These are phyloP conservation scores for Penicillium sp. DNA, from an alignment of 2,329 filamentous ascomycete genomes.

Conservation along the genomic window DNA sequence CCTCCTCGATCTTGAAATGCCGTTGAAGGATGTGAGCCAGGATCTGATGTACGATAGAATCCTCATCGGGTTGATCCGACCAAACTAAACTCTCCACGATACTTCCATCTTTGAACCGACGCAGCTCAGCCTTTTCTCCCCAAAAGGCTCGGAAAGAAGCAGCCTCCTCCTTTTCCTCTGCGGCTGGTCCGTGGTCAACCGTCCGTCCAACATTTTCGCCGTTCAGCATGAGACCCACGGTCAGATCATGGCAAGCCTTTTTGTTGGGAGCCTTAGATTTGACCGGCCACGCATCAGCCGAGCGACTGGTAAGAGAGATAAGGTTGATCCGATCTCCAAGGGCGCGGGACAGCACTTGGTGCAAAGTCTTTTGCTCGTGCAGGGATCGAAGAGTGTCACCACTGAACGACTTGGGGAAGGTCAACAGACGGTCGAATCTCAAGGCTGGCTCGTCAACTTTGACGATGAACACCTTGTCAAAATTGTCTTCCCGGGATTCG, in stretches of 20 bases:
- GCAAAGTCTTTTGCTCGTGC: constrained; percentile 41
- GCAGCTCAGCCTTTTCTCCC: constrained; percentile 87
- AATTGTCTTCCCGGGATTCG: constrained; percentile 69
- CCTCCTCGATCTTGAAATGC: constrained; percentile 59
- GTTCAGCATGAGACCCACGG: constrained; percentile 67
- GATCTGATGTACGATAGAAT: constrained; percentile 72
- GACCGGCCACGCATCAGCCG: constrained; percentile 43
- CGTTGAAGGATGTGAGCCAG: constrained; percentile 62
- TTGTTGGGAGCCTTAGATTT: constrained; percentile 32
- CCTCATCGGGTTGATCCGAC: constrained; percentile 56
- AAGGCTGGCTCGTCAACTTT: constrained; percentile 48
- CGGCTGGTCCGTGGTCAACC: constrained; percentile 81
- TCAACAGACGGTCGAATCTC: constrained; percentile 51
- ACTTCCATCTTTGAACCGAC: constrained; percentile 90
- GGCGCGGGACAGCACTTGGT: constrained; percentile 62
- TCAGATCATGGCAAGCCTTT: constrained; percentile 37
- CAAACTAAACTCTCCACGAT: constrained; percentile 91
- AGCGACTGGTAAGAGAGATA: constrained; percentile 52
- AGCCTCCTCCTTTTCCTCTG: constrained; percentile 78
- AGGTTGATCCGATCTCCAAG: constrained; percentile 68
- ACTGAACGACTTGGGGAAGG: constrained; percentile 25
- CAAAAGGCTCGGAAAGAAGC: constrained; percentile 83
- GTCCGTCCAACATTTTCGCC: constrained; percentile 64
- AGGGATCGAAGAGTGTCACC: constrained; percentile 26
- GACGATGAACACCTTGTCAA: constrained; percentile 75